Percentiles rank a stretch among this genome's conserved stretches.
Evolutionary conservation across 805 yeast genomes (phyloP).

Genomic region (Wickerhamiella vanderwaltii): DNA sequence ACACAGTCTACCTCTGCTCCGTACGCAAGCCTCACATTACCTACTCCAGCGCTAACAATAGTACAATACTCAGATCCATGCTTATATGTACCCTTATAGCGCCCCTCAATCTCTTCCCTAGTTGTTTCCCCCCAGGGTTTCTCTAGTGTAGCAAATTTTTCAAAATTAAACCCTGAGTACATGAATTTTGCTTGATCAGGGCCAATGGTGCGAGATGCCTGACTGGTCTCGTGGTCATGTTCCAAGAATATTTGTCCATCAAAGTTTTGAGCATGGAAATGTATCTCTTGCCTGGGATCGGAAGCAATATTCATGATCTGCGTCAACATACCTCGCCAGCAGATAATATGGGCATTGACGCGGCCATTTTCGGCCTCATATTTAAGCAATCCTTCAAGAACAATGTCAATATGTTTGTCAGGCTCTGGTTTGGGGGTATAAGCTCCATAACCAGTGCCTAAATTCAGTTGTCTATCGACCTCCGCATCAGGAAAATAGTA

Average conservation of each 20-base stretch:
- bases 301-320: constrained; percentile 58
- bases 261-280: constrained; percentile 50
- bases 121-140: constrained; percentile 63
- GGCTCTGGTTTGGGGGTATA: constrained; percentile 35
- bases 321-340: constrained; percentile 80
- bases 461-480: constrained; percentile 44
- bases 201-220: constrained; percentile 15
- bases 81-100: constrained; percentile 48
- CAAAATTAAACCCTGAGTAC: constrained; percentile 65
- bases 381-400: constrained; percentile 42
- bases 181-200: constrained; percentile 22
- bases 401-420: constrained; percentile 41
- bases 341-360: constrained; percentile 53
- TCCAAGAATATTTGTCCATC: constrained; percentile 42
- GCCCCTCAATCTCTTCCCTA: constrained; percentile 53
- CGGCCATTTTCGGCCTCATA: constrained; percentile 40
- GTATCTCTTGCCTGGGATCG: constrained; percentile 42
- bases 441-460: constrained; percentile 50
- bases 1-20: constrained; percentile 93
- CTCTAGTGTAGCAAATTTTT: constrained; percentile 64
- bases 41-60: constrained; percentile 78
- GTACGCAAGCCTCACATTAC: constrained; percentile 49
- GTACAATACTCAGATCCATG: constrained; percentile 68
- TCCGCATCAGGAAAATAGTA: constrained; percentile 70
- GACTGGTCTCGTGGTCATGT: constrained; percentile 26